These are phyloP conservation scores for Hansfordia pulvinata DNA, from an alignment of 2,329 filamentous ascomycete species.

Conservation along the genomic window DNA sequence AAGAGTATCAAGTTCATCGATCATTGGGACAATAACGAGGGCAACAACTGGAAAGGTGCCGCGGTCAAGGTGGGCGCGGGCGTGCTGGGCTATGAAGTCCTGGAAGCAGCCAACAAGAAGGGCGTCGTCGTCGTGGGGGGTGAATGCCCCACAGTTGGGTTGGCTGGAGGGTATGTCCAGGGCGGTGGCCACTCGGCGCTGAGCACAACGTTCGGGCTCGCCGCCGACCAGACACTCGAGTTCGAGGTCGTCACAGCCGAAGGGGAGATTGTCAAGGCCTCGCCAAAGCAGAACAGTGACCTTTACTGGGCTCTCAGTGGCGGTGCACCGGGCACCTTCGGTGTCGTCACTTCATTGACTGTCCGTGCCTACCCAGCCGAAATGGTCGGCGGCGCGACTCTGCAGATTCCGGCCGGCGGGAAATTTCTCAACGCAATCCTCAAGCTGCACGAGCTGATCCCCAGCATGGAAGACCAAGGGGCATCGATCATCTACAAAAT, in stretches of 20 bases:
- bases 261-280: conserved; percentile 27
- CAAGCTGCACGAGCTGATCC: conserved; percentile 27
- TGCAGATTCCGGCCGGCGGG: too few relatives aligned
- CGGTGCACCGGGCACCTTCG: conserved; percentile 34
- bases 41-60: conserved; percentile 13
- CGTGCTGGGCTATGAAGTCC: conserved; percentile 11
- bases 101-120: conserved; percentile 15
- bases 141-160: conserved; percentile 33
- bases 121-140: conserved; percentile 29
- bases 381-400: conserved; percentile 18
- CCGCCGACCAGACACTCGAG: conserved; percentile 31
- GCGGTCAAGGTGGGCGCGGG: conserved; percentile 15
- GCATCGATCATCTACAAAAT: conserved; percentile 34
- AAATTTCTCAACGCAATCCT: too few relatives aligned
- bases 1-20: conserved; percentile 11
- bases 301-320: conserved; percentile 41
- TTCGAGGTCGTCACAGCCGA: conserved; percentile 29
- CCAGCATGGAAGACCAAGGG: conserved; percentile 33
- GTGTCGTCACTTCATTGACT: conserved; percentile 31
- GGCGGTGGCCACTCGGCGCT: conserved; percentile 32
- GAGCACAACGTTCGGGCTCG: conserved; percentile 27
- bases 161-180: conserved; percentile 32
- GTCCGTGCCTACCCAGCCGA: conserved; percentile 25
- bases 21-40: conserved; percentile 10
- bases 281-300: conserved; percentile 26